phyloP scores from a whole-genome alignment of 768 basidiomycete genomes.

The Rhizopogon vulgaris region DNA sequence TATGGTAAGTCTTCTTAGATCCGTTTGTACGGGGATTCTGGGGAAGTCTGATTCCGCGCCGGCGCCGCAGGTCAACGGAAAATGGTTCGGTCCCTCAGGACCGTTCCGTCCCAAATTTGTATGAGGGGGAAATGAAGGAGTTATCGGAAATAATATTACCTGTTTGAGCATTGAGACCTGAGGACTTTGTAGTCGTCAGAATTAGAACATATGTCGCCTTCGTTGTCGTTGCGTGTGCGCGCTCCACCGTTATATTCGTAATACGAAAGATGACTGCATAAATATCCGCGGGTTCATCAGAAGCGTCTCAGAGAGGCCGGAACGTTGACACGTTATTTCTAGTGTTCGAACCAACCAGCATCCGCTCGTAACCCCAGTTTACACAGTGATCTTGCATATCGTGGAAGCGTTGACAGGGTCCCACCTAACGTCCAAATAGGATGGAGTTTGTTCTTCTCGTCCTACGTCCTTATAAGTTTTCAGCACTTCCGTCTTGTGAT shows the following conservation, averaged over 20 bases:
- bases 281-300: not conserved
- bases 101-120: slow-evolving; percentile 33
- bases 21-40: slow-evolving; percentile 51
- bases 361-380: too few species aligned
- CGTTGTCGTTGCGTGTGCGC: not conserved
- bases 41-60: slow-evolving; percentile 54
- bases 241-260: not conserved
- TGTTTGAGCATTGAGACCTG: not conserved
- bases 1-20: slow-evolving; percentile 44
- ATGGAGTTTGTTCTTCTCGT: too few species aligned
- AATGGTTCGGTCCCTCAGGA: slow-evolving; percentile 45
- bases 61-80: slow-evolving; percentile 27
- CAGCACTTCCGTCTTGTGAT: too few species aligned
- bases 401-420: too few species aligned
- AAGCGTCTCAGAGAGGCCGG: not conserved
- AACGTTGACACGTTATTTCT: too few species aligned
- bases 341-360: too few species aligned
- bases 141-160: not conserved
- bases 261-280: not conserved
- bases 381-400: too few species aligned
- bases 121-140: slow-evolving; percentile 5
- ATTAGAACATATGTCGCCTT: not conserved
- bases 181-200: too few species aligned
- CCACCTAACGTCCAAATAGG: too few species aligned
- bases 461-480: too few species aligned